phyloP scores from a whole-genome alignment of 1,139 yeast species.

The Yamadazyma spencermartinsiae region DNA sequence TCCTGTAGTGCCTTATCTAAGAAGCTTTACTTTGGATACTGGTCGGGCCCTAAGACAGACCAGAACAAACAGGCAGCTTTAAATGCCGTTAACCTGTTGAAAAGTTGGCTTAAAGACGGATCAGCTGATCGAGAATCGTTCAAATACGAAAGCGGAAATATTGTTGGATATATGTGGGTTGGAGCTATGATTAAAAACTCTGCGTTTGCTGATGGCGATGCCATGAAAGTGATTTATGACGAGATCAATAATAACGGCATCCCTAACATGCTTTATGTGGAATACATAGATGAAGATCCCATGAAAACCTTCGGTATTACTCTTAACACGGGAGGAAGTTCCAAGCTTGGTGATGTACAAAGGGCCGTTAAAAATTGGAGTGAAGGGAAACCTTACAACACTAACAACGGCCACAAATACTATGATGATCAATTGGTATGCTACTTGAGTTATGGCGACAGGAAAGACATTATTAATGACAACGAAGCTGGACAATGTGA shows the following conservation, averaged over 20 bases:
- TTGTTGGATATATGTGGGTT: constrained; percentile 18
- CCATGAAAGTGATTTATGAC: constrained; percentile 9
- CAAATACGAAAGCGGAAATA: constrained; percentile 8
- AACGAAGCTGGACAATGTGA: constrained; percentile 12
- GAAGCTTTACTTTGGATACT: constrained; percentile 13
- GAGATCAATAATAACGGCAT: constrained; percentile 11
- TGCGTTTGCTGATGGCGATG: constrained; percentile 9
- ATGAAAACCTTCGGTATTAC: constrained; percentile 12
- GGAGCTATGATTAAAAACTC: constrained; percentile 17
- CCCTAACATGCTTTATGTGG: constrained; percentile 12
- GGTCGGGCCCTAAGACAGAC: constrained; percentile 14
- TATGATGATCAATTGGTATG: constrained; percentile 7
- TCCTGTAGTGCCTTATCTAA: not conserved
- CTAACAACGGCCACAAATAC: constrained; percentile 9
- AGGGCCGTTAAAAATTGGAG: constrained; percentile 14
- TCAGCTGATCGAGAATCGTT: constrained; percentile 12
- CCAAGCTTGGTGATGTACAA: constrained; percentile 10
- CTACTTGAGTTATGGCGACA: constrained; percentile 10
- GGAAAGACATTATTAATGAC: constrained; percentile 11
- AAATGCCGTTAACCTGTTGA: constrained; percentile 11
- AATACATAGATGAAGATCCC: constrained; percentile 12
- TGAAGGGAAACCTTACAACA: constrained; percentile 9
- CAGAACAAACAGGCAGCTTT: constrained; percentile 12
- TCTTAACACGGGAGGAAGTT: constrained; percentile 12
- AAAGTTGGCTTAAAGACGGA: constrained; percentile 11